A percentile compares a stretch with the other conserved stretches of the same genome.
phyloP scores from a whole-genome alignment of 257 asterid genomes.

The Solanum rostratum region DNA sequence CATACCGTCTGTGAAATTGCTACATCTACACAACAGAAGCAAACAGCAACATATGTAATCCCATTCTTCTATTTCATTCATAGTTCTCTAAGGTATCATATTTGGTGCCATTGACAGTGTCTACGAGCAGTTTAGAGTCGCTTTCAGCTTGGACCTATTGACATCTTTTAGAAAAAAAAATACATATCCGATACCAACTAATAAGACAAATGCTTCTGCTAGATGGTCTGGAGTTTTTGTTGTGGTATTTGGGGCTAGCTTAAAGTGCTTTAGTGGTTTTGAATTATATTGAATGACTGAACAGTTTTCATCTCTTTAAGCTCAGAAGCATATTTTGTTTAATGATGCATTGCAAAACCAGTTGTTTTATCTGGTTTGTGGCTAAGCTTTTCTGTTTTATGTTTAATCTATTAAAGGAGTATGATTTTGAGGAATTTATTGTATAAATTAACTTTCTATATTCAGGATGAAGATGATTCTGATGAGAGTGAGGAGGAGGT shows the following conservation, averaged over 20 bases:
- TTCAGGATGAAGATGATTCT: conserved; percentile 47
- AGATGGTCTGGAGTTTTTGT: neutral
- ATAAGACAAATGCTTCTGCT: neutral
- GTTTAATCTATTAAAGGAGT: neutral
- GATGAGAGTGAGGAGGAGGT: conserved; percentile 60
- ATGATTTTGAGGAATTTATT: neutral
- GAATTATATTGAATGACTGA: neutral
- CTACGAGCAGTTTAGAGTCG: neutral
- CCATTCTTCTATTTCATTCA: neutral
- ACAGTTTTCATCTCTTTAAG: neutral
- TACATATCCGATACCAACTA: neutral
- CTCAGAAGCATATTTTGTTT: neutral
- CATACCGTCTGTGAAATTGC: too few relatives aligned
- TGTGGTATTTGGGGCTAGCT: neutral
- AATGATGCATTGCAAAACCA: neutral
- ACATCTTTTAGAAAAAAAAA: neutral
- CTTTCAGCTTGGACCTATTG: neutral
- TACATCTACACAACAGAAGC: too few relatives aligned
- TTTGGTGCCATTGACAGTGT: neutral
- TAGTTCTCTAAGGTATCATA: neutral
- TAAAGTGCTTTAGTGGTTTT: neutral
- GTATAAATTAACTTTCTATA: neutral
- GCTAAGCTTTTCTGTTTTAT: neutral
- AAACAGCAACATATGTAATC: too few relatives aligned
- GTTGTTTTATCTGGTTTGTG: neutral